These are phyloP conservation scores for Plasmodium gonderi DNA, from an alignment of 169 alveolate species.

Conservation along the genomic window DNA sequence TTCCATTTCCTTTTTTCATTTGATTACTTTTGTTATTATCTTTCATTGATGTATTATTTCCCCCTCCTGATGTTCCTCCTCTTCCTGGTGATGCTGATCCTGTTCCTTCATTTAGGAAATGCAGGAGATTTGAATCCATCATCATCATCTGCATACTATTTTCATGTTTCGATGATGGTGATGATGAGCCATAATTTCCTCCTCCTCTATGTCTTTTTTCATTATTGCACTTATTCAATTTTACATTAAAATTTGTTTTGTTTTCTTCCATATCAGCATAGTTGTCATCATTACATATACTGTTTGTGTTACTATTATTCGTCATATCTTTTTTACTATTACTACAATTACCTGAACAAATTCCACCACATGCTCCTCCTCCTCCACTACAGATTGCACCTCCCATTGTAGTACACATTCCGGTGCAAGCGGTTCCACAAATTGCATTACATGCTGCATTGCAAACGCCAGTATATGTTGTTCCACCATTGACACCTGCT, in stretches of 20 bases:
- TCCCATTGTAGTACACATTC: slow-evolving; percentile 1
- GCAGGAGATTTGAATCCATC: slow-evolving; percentile 17
- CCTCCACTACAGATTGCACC: neutral
- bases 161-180: neutral
- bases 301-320: neutral
- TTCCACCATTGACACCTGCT: neutral
- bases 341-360: neutral
- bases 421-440: neutral
- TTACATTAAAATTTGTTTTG: neutral
- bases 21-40: slow-evolving; percentile 2
- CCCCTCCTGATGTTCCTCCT: neutral
- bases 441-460: neutral
- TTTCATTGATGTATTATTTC: neutral
- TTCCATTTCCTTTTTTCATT: neutral
- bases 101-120: slow-evolving; percentile 24
- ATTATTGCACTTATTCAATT: slow-evolving; percentile 2
- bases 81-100: neutral
- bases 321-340: neutral
- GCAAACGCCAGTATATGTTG: no score
- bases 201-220: neutral
- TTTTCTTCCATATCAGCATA: neutral
- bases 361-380: neutral
- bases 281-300: slow-evolving; percentile 10
- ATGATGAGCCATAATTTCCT: neutral
- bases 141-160: neutral